phyloP scores from a whole-genome alignment of 495 filamentous ascomycete genomes.

The Penicillium ochrochloron region DNA sequence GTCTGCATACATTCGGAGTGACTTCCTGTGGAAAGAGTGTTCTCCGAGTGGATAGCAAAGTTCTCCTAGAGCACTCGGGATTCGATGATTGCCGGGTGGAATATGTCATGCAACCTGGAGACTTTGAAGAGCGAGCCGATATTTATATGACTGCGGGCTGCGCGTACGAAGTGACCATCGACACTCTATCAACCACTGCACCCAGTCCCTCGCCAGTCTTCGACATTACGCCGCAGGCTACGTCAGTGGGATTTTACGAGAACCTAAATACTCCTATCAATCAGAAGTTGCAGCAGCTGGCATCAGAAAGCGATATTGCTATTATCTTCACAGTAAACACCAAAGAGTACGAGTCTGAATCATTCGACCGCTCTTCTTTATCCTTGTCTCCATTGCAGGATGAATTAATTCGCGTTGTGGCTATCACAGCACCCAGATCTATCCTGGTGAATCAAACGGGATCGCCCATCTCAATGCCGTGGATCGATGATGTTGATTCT shows the following conservation, averaged over 20 bases:
- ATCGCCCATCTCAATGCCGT: conserved; percentile 9
- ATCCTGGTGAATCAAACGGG: conserved; percentile 9
- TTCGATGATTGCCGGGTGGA: conserved; percentile 12
- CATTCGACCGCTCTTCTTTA: conserved; percentile 9
- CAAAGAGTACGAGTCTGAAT: conserved; percentile 16
- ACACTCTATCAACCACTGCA: conserved; percentile 10
- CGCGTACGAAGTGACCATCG: conserved; percentile 7
- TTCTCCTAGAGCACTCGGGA: conserved; percentile 8
- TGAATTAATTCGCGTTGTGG: conserved; percentile 2
- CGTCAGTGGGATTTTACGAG: conserved; percentile 10
- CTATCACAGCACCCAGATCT: background rate
- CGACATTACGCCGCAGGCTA: conserved; percentile 15
- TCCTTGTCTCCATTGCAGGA: conserved; percentile 9
- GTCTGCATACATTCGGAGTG: conserved; percentile 11
- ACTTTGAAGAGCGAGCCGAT: conserved; percentile 8
- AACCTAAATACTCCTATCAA: conserved; percentile 10
- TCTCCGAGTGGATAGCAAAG: conserved; percentile 5
- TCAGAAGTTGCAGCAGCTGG: background rate
- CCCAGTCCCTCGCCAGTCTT: conserved; percentile 12
- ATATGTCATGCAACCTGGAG: conserved; percentile 16
- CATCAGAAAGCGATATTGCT: conserved; percentile 4
- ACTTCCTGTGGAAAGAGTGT: conserved; percentile 12
- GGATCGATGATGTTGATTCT: conserved; percentile 59
- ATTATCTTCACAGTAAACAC: conserved; percentile 15
- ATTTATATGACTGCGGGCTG: conserved; percentile 2